Evolutionary conservation across 2,329 filamentous ascomycete genomes (phyloP).

Genomic region (Fusarium graminum): DNA sequence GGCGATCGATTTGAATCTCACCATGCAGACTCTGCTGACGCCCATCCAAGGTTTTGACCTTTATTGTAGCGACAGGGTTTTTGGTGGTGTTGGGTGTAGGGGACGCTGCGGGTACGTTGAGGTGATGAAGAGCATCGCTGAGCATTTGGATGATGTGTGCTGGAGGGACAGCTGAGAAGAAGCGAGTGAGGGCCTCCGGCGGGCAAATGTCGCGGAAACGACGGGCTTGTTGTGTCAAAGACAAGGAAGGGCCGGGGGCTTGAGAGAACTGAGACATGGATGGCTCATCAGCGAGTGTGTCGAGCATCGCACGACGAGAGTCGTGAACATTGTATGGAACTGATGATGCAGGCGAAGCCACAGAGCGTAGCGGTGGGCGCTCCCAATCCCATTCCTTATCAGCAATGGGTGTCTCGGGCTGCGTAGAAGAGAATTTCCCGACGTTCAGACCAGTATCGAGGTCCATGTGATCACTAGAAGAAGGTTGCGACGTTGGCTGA

Average conservation of each 20-base stretch:
- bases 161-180: constrained; percentile 86
- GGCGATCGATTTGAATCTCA: constrained; percentile 79
- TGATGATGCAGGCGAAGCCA: constrained; percentile 58
- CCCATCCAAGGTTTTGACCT: constrained; percentile 80
- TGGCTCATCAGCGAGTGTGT: constrained; percentile 85
- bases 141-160: constrained; percentile 83
- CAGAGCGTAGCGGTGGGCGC: constrained; percentile 71
- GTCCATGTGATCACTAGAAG: constrained; percentile 73
- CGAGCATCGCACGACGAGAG: constrained; percentile 61
- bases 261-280: constrained; percentile 88
- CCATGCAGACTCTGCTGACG: constrained; percentile 80
- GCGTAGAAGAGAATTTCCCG: constrained; percentile 78
- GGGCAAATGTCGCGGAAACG: constrained; percentile 93
- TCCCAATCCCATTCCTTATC: constrained; percentile 92
- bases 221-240: constrained; percentile 88
- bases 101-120: constrained; percentile 81
- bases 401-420: constrained; percentile 81
- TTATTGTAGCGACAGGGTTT: constrained; percentile 73
- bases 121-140: constrained; percentile 82
- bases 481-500: constrained; percentile 65
- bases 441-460: constrained; percentile 67
- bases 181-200: constrained; percentile 86
- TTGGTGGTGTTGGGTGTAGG: constrained; percentile 61
- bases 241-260: constrained; percentile 81
- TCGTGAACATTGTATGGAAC: constrained; percentile 51